Evolutionary conservation across 352 stramenopile species (phyloP), one percentile per base, ranked within the genome.

Genomic region (Globisporangium carolinianum): DNA sequence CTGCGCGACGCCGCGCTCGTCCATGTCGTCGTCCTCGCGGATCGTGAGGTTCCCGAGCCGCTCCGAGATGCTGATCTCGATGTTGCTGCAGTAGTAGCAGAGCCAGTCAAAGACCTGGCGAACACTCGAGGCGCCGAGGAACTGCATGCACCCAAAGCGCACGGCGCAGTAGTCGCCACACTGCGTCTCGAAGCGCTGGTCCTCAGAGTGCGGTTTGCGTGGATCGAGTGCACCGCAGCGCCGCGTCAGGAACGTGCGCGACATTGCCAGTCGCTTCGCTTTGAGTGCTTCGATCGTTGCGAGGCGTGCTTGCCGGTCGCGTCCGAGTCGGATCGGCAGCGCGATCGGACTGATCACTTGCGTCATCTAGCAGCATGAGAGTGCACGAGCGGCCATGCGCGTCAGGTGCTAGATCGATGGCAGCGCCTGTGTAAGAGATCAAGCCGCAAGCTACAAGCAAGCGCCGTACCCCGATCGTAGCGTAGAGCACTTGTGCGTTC

Each of bases 51-150:
- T 75, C 14, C 68, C 71, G 36, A 79, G 52, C 36, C 68, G 57
- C 46, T 82, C 73, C 32, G 70, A 77, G 52, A 79, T 71, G 54
- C 57, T 68, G 68, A 82, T 79, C 53, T 82, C 70, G 11, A 79
- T 69, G 45, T 82, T 79, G 32, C 62, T 59, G 18, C 68, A 64
- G 43, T 74, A 67, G 46, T 70, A 71, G 3, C 72, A 55, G 7
- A 75, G 60, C 4, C 63, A 61, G 12, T 82, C 73, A 47, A 73
- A 79, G 39, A 79, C 73, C 1, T 61, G 55, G 6, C 62, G 60
- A 5, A 82, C 61, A 39, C 61, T 77, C 0, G 18, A 17, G 0
- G 53, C 50, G 9, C 68, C 68, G 15, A 71, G 66, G 32, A 84
- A 75, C 60, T 79, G 75, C 11, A 76, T 69, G 24, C 82, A 68